Base-by-base conservation (phyloP, 2,329 filamentous ascomycete species). In the Ceratocystis destructans region DNA sequence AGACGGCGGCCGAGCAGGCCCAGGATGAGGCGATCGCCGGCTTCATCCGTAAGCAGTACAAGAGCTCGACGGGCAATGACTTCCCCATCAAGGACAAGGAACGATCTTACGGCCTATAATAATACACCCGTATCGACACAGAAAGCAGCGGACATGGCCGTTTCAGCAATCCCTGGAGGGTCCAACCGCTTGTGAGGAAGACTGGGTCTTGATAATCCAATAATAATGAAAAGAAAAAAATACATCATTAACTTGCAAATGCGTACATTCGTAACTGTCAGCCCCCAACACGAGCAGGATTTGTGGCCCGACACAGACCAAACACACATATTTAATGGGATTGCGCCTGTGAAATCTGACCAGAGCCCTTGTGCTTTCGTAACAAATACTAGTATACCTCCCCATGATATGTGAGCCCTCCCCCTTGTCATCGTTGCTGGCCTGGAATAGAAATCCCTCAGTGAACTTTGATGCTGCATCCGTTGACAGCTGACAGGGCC, bases 21-120 rank as follows among this genome's bases (percentile, higher is more conserved):
- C 92, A 93, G 78, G 90, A 94, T 74, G 87, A 90, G 75, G 79
- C 87, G 74, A 89, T 92, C 71, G 85, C 83, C 33, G 87, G 90
- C 74, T 86, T 82, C 74, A 84, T 93, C 71, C 83, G 89, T 46
- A 76, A 75, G 53, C 78, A 87, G 75, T 92, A 90, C 81, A 90
- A 90, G 80, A 76, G 71, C 61, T 73, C 76, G 0, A 87, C 86
- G 0, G 89, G 89, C 67, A 83, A 76, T 5, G 88, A 92, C 6
- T 74, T 92, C 64, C 85, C 86, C 33, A 77, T 90, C 74, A 78
- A 82, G 73, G 88, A 91, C 75, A 90, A 90, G 79, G 78, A 84
- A 5, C 75, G 74, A 70, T 72, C 76, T 55, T 73, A 70, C 44
- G 75, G 74, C 17, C 62, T 67, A 12, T 67, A 67, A 67, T 53